A percentile compares a stretch with the other conserved stretches of the same genome.
Evolutionary conservation across 306 rosid species (phyloP).

Genomic region (Castanea mollissima): DNA sequence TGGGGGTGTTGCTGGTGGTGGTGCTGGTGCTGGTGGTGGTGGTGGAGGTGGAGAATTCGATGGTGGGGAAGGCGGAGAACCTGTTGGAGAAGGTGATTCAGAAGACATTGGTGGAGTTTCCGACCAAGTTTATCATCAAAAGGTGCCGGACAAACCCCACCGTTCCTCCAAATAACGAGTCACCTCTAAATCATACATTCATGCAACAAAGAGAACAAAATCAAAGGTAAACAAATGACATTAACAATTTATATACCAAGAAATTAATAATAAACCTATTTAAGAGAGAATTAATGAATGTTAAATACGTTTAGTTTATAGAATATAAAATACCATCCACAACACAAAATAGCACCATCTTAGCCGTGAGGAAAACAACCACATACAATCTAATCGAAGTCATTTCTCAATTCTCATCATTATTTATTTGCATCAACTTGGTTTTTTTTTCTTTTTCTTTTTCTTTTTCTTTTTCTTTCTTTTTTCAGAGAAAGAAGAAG

Average conservation of each 20-base stretch:
- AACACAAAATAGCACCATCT: not conserved
- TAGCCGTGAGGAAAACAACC: not conserved
- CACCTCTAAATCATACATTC: not conserved
- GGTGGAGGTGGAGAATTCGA: not conserved
- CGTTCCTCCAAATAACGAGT: constrained; percentile 32
- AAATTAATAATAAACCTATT: not conserved
- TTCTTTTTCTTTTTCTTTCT: not conserved
- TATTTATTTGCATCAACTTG: not conserved
- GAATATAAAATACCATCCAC: not conserved
- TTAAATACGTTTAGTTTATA: not conserved
- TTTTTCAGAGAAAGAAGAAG: not conserved
- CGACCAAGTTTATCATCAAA: constrained; percentile 11
- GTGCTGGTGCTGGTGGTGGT: not conserved
- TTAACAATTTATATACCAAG: not conserved
- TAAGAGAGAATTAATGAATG: not conserved
- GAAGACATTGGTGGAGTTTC: constrained; percentile 50
- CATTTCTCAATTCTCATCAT: not conserved
- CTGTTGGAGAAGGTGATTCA: constrained; percentile 21
- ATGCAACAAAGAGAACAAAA: not conserved
- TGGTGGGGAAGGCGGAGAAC: constrained; percentile 23
- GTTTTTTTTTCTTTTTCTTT: not conserved
- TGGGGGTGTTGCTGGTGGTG: constrained; percentile 27
- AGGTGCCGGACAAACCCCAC: constrained; percentile 44
- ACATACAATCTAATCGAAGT: not conserved
- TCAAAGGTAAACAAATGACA: not conserved